These are phyloP conservation scores for Tulasnella sp. DNA, from an alignment of 768 basidiomycete genomes.

Conservation along the genomic window DNA sequence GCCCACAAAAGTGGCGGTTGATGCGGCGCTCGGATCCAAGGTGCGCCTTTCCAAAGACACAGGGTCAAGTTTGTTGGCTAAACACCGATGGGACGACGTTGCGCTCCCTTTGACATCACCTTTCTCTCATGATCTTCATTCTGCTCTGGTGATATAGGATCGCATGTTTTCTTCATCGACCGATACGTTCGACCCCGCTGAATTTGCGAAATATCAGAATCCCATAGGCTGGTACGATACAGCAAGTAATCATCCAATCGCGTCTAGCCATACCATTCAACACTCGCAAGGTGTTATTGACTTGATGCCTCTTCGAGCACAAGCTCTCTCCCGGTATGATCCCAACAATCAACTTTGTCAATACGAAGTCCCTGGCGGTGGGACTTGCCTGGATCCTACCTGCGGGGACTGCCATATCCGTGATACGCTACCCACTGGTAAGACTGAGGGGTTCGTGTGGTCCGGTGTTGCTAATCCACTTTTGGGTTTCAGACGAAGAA, in stretches of 20 bases:
- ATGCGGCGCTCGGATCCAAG: background rate
- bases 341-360: slow-evolving; percentile 14
- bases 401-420: slow-evolving; percentile 17
- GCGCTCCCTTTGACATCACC: slow-evolving; percentile 19
- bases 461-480: background rate
- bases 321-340: slow-evolving; percentile 6
- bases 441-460: background rate
- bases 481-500: slow-evolving; percentile 14
- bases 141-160: background rate
- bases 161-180: background rate
- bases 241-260: background rate
- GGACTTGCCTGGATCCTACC: slow-evolving; percentile 13
- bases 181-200: background rate
- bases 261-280: background rate
- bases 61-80: background rate
- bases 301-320: slow-evolving; percentile 6
- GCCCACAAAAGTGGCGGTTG: background rate
- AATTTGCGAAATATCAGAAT: slow-evolving; percentile 10
- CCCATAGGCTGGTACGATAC: slow-evolving; percentile 12
- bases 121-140: background rate
- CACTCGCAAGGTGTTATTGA: slow-evolving; percentile 14
- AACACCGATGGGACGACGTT: slow-evolving; percentile 14
- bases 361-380: slow-evolving; percentile 22
- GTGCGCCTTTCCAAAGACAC: background rate
- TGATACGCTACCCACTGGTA: slow-evolving; percentile 19